Evolutionary conservation across 1,284 basidiomycete genomes (phyloP).

Genomic region (Cryptococcus neoformans): DNA sequence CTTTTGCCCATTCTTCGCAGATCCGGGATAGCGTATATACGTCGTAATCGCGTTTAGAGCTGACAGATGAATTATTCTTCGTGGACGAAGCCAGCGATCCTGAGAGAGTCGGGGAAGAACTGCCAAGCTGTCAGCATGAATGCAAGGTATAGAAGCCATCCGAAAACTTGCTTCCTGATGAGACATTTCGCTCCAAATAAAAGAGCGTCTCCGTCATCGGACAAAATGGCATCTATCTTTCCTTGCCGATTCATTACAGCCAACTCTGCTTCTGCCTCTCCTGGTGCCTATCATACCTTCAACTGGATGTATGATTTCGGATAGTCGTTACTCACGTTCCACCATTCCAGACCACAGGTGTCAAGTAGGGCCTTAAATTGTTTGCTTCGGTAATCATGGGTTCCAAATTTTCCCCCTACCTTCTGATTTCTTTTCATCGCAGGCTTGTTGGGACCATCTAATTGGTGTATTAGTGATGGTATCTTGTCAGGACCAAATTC

Average conservation of each 20-base stretch:
- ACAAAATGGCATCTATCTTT: constrained; percentile 81
- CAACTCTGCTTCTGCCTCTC: constrained; percentile 95
- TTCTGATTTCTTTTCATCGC: constrained; percentile 69
- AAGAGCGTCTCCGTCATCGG: constrained; percentile 87
- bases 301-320: neutral
- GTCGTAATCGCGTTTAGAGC: constrained; percentile 70
- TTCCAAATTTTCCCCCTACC: constrained; percentile 49
- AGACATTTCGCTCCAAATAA: constrained; percentile 82
- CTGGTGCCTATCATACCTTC: constrained; percentile 63
- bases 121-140: neutral
- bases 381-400: constrained; percentile 61
- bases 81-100: constrained; percentile 48
- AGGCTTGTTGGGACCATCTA: constrained; percentile 77
- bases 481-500: neutral
- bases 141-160: no score
- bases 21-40: constrained; percentile 62
- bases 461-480: neutral
- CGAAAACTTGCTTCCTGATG: constrained; percentile 63
- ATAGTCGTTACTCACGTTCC: constrained; percentile 56
- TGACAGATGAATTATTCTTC: constrained; percentile 45
- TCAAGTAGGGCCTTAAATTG: constrained; percentile 78
- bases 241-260: constrained; percentile 79
- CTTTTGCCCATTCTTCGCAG: constrained; percentile 15
- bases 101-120: constrained; percentile 62
- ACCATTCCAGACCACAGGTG: constrained; percentile 84